Base-by-base conservation (phyloP, 345 rosid species). In the Lepidium africanum region DNA sequence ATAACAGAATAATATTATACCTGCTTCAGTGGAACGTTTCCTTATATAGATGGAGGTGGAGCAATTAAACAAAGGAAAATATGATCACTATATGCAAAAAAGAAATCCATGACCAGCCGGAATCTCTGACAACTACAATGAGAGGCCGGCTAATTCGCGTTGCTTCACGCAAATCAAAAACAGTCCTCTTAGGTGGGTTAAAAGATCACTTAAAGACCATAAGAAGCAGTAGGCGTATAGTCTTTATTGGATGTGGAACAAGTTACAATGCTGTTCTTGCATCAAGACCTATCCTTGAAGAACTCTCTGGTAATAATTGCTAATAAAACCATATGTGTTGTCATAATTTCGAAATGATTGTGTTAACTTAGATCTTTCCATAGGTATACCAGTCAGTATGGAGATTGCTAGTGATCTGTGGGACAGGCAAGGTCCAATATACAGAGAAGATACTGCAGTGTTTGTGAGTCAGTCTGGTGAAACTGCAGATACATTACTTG, bases 391-490 rank as follows among this genome's bases (percentile, higher is more conserved):
- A 21, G 98, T 93, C 56, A 90, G 96, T 27, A 93, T 93, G 98
- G 98, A 93, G 81, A 86, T 93, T 55, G 98, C 98, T 55, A 93
- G 98, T 76, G 98, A 93, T 83, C 85, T 93, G 11, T 74, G 82
- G 85, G 98, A 93, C 73, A 73, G 98, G 64, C 89, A 86, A 74
- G 98, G 97, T 77, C 97, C 97, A 19, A 90, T 93, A 65, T 88
- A 93, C 80, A 87, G 98, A 80, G 97, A 93, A 81, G 98, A 93
- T 70, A 93, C 97, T 5, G 98, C 96, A 9, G 92, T 81, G 57
- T 93, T 93, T 83, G 98, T 93, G 57, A 90, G 98, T 81, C 97
- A 93, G 77, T 93, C 98, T 46, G 98, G 98, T 78, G 98, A 93
- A 93, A 93, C 98, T 19, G 97, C 98, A 41, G 98, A 93, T 82